A percentile compares a stretch with the other conserved stretches of the same genome.
These are phyloP conservation scores for Phaeotremella fagi DNA, from an alignment of 768 basidiomycete genomes.

Conservation along the genomic window DNA sequence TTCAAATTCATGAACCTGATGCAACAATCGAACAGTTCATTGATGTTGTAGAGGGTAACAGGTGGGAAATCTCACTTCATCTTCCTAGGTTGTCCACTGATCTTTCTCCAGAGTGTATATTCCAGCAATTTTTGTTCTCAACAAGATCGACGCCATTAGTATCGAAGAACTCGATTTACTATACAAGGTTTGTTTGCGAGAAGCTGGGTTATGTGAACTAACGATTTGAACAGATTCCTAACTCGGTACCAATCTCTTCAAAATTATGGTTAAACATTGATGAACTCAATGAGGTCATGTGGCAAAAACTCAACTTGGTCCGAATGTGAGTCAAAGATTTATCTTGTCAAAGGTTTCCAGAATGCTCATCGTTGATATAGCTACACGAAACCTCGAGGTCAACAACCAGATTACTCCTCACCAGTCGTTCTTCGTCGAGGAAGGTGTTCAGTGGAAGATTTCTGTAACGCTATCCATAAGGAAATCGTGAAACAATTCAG, in stretches of 20 bases:
- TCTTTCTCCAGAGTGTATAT: slow-evolving; percentile 69
- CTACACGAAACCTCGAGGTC: slow-evolving; percentile 89
- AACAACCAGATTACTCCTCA: slow-evolving; percentile 78
- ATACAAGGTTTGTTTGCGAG: slow-evolving; percentile 52
- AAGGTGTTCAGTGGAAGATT: slow-evolving; percentile 67
- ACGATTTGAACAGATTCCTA: slow-evolving; percentile 62
- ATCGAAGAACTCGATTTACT: slow-evolving; percentile 95
- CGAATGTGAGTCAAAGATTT: slow-evolving; percentile 59
- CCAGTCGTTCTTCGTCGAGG: slow-evolving; percentile 71
- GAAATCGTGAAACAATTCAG: slow-evolving; percentile 95
- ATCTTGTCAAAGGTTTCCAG: neutral
- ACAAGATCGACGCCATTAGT: slow-evolving; percentile 91
- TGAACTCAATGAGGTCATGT: slow-evolving; percentile 88
- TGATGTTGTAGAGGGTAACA: slow-evolving; percentile 93
- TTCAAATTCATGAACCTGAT: slow-evolving; percentile 85
- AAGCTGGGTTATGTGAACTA: neutral
- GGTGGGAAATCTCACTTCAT: slow-evolving; percentile 54
- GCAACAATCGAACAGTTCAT: slow-evolving; percentile 94
- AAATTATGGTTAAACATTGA: slow-evolving; percentile 95
- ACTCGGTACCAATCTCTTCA: slow-evolving; percentile 90
- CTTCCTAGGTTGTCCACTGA: neutral
- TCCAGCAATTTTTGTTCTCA: slow-evolving; percentile 77
- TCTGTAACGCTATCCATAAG: slow-evolving; percentile 90
- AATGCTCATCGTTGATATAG: slow-evolving; percentile 18
- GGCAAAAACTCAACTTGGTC: slow-evolving; percentile 85